Evolutionary conservation across 495 filamentous ascomycete species (phyloP).

Genomic region (Aspergillus kassunensis): DNA sequence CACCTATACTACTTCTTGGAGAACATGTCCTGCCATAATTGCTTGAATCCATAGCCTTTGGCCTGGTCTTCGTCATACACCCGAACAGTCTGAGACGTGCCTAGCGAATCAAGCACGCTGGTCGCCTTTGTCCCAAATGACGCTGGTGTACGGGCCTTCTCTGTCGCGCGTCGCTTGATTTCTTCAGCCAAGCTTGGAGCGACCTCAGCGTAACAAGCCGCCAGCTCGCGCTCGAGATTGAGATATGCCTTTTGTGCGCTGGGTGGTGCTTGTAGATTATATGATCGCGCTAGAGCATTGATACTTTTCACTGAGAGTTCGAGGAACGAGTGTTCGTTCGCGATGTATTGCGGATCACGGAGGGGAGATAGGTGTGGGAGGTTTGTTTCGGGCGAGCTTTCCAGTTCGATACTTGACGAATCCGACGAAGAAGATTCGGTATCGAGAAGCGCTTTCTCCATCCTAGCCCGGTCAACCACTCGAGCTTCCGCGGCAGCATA

Average conservation of each 20-base stretch:
- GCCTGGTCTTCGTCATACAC: slow-evolving; percentile 70
- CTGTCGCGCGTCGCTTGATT: slow-evolving; percentile 64
- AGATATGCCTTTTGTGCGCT: slow-evolving; percentile 94
- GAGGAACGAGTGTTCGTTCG: slow-evolving; percentile 71
- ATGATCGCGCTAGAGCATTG: slow-evolving; percentile 77
- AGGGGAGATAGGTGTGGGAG: slow-evolving; percentile 39
- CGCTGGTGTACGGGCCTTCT: slow-evolving; percentile 40
- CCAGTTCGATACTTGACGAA: too few species aligned
- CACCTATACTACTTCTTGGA: slow-evolving; percentile 35
- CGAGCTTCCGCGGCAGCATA: slow-evolving; percentile 71
- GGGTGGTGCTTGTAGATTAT: slow-evolving; percentile 91
- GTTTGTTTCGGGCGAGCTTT: slow-evolving; percentile 15
- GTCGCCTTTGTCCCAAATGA: slow-evolving; percentile 30
- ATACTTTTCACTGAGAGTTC: slow-evolving; percentile 72
- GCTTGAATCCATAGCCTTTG: slow-evolving; percentile 72
- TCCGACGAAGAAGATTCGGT: slow-evolving; percentile 1
- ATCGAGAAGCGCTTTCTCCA: slow-evolving; percentile 42
- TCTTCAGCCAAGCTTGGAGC: slow-evolving; percentile 68
- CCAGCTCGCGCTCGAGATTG: slow-evolving; percentile 76
- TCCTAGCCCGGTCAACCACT: slow-evolving; percentile 39
- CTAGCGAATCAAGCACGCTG: slow-evolving; percentile 51
- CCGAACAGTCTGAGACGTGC: slow-evolving; percentile 45
- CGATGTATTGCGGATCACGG: slow-evolving; percentile 50
- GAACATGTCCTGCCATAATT: slow-evolving; percentile 86
- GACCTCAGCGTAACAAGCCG: slow-evolving; percentile 76